These are phyloP conservation scores for Phoma sp. DNA, from an alignment of 2,329 filamentous ascomycete genomes.

Conservation along the genomic window DNA sequence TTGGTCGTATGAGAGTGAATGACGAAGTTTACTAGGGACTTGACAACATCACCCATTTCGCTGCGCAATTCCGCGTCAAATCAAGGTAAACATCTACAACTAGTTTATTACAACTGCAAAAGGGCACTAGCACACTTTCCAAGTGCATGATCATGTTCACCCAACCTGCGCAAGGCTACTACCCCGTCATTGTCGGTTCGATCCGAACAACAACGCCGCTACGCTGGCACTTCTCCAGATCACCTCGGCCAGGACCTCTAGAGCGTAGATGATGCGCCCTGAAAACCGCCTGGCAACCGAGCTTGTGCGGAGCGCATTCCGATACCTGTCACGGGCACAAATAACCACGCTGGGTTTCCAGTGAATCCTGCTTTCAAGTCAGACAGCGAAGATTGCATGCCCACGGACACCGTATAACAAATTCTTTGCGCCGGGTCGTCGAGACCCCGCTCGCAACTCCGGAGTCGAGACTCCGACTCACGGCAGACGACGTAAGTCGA, in stretches of 20 bases:
- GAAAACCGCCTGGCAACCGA: neutral
- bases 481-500: neutral
- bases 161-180: neutral
- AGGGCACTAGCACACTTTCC: too few species aligned
- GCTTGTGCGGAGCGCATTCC: constrained; percentile 12
- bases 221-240: neutral
- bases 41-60: too few species aligned
- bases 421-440: neutral
- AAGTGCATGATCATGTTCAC: neutral
- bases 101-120: too few species aligned
- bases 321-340: neutral
- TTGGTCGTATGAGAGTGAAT: too few species aligned
- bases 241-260: neutral
- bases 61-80: too few species aligned
- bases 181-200: constrained; percentile 1
- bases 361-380: constrained; percentile 8
- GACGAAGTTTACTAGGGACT: too few species aligned
- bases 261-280: neutral
- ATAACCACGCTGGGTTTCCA: neutral
- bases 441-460: constrained; percentile 1
- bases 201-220: constrained; percentile 4
- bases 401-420: neutral
- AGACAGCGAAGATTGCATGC: neutral
- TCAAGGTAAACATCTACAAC: neutral
- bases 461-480: neutral